Percentiles rank a stretch among this genome's conserved stretches.
Conservation (phyloP, 352 stramenopile genomes). For the Aphanomyces invadans region DNA sequence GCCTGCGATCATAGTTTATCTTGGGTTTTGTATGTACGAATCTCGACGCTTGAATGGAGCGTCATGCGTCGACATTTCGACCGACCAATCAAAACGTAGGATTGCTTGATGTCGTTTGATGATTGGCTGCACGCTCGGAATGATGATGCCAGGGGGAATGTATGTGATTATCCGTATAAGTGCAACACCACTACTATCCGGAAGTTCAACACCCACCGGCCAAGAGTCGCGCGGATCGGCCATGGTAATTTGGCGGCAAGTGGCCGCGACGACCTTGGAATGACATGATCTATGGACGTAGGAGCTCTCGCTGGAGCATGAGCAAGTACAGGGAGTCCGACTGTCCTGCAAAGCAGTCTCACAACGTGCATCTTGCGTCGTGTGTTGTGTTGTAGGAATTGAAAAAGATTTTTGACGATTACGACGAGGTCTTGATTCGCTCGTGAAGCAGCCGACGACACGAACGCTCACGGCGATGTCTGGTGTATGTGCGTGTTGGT, state of each 20-base stretch:
- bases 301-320: constrained; percentile 53
- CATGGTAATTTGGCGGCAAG: too few species aligned
- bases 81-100: not conserved
- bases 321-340: constrained; percentile 26
- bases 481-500: not conserved
- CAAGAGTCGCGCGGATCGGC: not conserved
- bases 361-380: not conserved
- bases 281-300: not conserved
- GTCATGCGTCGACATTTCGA: not conserved
- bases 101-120: too few species aligned
- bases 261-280: not conserved
- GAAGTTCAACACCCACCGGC: too few species aligned
- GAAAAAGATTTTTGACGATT: constrained; percentile 71
- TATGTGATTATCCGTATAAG: too few species aligned
- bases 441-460: too few species aligned
- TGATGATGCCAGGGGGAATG: too few species aligned
- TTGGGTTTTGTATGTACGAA: not conserved
- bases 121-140: too few species aligned
- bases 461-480: not conserved
- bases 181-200: too few species aligned
- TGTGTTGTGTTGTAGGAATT: constrained; percentile 32
- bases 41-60: not conserved
- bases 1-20: not conserved
- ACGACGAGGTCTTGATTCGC: constrained; percentile 68
- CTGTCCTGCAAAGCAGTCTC: not conserved